Conservation (phyloP, 2,329 filamentous ascomycete genomes). For the Ceratocystis destructans region DNA sequence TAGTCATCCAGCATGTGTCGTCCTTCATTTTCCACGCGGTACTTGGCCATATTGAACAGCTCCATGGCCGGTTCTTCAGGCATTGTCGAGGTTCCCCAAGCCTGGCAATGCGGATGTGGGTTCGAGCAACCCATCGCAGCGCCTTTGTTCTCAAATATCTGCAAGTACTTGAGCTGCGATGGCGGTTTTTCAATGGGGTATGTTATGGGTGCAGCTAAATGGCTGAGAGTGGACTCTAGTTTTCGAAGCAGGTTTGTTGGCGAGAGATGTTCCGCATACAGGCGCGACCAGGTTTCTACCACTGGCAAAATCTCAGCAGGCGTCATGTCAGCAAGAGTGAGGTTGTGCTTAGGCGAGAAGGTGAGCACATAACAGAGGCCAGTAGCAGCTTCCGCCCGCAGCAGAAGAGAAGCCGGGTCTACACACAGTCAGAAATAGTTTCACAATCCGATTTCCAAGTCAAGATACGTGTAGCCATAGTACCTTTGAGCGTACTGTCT, state of each 20-base stretch:
- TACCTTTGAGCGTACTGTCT: slow-evolving; percentile 29
- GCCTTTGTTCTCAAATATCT: slow-evolving; percentile 99
- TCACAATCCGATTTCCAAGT: background rate
- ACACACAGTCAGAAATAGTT: background rate
- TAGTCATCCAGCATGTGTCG: slow-evolving; percentile 77
- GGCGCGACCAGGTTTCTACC: slow-evolving; percentile 78
- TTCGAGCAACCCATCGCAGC: slow-evolving; percentile 98
- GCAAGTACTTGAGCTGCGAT: slow-evolving; percentile 59
- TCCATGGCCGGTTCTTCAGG: slow-evolving; percentile 82
- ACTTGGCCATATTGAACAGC: slow-evolving; percentile 62
- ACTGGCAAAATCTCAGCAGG: slow-evolving; percentile 65
- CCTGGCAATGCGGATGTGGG: slow-evolving; percentile 89
- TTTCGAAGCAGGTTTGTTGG: slow-evolving; percentile 49
- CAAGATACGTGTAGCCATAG: background rate
- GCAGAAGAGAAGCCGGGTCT: slow-evolving; percentile 62
- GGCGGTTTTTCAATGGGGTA: slow-evolving; percentile 27
- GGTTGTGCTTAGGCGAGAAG: slow-evolving; percentile 79
- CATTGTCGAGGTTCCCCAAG: slow-evolving; percentile 85
- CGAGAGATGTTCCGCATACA: slow-evolving; percentile 72
- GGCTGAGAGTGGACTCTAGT: slow-evolving; percentile 28
- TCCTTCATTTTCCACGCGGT: slow-evolving; percentile 57
- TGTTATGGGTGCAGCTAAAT: slow-evolving; percentile 30
- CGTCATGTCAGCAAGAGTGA: slow-evolving; percentile 83
- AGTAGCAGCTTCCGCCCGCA: slow-evolving; percentile 73
- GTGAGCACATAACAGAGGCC: slow-evolving; percentile 96